Evolutionary conservation across 2,329 filamentous ascomycete genomes (phyloP).

Genomic region (Bipolaris gigantea): DNA sequence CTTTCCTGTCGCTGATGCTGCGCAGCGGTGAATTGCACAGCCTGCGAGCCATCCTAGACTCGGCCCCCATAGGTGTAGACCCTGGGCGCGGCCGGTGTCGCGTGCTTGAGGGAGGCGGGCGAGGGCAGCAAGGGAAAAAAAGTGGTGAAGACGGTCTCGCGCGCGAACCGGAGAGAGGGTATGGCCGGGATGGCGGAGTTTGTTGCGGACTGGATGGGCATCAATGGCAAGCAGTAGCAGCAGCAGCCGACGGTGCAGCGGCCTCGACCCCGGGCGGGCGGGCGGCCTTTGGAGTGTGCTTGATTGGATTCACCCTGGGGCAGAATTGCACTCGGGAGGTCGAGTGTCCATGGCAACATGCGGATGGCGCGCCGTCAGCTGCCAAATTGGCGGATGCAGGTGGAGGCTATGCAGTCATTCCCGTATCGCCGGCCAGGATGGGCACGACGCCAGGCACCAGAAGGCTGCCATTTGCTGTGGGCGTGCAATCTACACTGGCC

Average conservation of each 20-base stretch:
- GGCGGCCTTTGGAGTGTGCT: background rate
- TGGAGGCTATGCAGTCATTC: conserved; percentile 30
- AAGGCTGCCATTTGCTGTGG: conserved; percentile 24
- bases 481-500: conserved; percentile 26
- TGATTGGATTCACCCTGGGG: background rate
- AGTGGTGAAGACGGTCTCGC: conserved; percentile 6
- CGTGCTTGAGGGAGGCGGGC: conserved; percentile 20
- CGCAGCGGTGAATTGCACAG: conserved; percentile 40
- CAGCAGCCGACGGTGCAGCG: conserved; percentile 17
- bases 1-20: conserved; percentile 11
- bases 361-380: conserved; percentile 8
- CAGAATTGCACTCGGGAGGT: background rate
- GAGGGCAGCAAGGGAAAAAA: conserved; percentile 6
- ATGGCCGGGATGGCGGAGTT: conserved; percentile 14
- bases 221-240: conserved; percentile 20
- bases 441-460: conserved; percentile 24
- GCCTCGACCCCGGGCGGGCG: conserved; percentile 2
- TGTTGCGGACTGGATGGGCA: conserved; percentile 32
- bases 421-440: conserved; percentile 12
- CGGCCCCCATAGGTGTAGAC: conserved; percentile 21
- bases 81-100: conserved; percentile 30
- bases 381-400: conserved; percentile 11
- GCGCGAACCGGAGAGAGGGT: conserved; percentile 2
- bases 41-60: conserved; percentile 23
- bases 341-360: conserved; percentile 1